Evolutionary conservation across 164 flowering plant species (phyloP).

Genomic region (Kalanchoe fedtschenkoi): DNA sequence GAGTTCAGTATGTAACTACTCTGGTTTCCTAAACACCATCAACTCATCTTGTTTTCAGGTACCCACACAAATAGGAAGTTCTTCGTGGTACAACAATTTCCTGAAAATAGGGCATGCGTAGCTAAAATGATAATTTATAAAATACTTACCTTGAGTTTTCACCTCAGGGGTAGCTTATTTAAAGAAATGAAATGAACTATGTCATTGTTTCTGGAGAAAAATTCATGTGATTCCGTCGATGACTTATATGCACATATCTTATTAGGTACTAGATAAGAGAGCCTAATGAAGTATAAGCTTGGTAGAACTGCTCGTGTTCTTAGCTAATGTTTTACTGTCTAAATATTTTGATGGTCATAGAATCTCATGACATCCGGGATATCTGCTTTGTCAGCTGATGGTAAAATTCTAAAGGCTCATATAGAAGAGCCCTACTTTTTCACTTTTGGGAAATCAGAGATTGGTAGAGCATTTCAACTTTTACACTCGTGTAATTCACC

Average conservation of each 20-base stretch:
- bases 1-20: not conserved
- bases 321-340: not conserved
- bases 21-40: not conserved
- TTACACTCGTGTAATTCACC: not conserved
- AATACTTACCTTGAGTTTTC: not conserved
- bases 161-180: not conserved
- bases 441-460: slow-evolving; percentile 90
- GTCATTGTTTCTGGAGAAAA: not conserved
- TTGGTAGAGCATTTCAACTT: slow-evolving; percentile 13
- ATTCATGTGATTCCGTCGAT: not conserved
- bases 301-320: slow-evolving; percentile 28
- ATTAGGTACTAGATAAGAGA: slow-evolving; percentile 66
- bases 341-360: not conserved
- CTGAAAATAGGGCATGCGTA: not conserved
- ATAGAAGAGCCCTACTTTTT: slow-evolving; percentile 74
- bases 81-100: not conserved
- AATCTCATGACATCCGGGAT: slow-evolving; percentile 38
- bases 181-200: not conserved
- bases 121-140: not conserved
- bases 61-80: not conserved
- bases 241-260: not conserved
- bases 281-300: slow-evolving; percentile 87
- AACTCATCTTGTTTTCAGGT: not conserved
- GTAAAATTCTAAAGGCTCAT: slow-evolving; percentile 42
- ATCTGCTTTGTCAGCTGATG: slow-evolving; percentile 62